Percentiles rank a stretch among this genome's conserved stretches.
Conservation (phyloP, 352 stramenopile species). For the Pythium dissotocum region DNA sequence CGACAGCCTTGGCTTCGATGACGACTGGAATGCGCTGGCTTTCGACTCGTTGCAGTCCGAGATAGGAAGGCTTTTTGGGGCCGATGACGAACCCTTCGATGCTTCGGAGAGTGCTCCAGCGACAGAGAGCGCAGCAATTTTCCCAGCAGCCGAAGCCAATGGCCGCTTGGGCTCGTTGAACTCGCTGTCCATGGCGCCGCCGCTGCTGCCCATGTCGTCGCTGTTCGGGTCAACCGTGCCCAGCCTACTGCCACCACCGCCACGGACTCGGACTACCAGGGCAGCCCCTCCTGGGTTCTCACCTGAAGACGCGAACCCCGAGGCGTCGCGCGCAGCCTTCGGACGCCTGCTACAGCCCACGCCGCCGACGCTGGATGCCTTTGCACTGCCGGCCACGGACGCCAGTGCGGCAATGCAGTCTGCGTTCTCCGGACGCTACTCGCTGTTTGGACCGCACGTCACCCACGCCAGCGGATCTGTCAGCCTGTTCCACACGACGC, state of each 20-base stretch:
- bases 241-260: neutral
- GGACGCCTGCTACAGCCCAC: conserved; percentile 31
- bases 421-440: conserved; percentile 44
- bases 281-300: conserved; percentile 62
- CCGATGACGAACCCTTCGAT: conserved; percentile 4
- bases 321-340: conserved; percentile 51
- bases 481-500: neutral
- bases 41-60: conserved; percentile 28
- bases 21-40: conserved; percentile 25
- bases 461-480: neutral
- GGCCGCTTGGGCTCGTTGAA: neutral
- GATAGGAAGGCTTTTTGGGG: conserved; percentile 19
- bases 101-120: neutral
- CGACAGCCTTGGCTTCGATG: conserved; percentile 10
- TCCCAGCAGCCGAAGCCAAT: neutral
- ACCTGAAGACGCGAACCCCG: conserved; percentile 51
- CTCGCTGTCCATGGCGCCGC: conserved; percentile 17
- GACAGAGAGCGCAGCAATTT: no score
- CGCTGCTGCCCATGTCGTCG: conserved; percentile 9
- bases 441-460: conserved; percentile 43
- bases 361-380: neutral
- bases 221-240: conserved; percentile 6
- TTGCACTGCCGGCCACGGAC: neutral
- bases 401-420: conserved; percentile 4
- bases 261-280: conserved; percentile 10